A percentile compares a stretch with the other conserved stretches of the same genome.
Evolutionary conservation across 441 rosid genomes (phyloP).

Genomic region (Pelargonium cotyledonis): DNA sequence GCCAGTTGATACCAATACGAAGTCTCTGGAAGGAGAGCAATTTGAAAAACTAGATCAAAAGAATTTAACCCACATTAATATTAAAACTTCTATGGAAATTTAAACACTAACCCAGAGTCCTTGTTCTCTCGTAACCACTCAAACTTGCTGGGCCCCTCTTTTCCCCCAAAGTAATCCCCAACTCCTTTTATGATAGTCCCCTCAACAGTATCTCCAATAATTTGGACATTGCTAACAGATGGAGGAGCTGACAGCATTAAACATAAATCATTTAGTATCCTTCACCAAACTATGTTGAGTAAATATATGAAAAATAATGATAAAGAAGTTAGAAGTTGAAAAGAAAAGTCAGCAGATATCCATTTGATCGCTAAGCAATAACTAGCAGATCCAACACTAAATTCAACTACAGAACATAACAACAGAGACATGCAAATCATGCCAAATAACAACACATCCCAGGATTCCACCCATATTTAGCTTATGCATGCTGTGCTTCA

Average conservation of each 20-base stretch:
- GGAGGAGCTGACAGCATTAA: slow-evolving; percentile 77
- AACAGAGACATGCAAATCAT: background rate
- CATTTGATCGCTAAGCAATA: background rate
- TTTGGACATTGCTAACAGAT: slow-evolving; percentile 66
- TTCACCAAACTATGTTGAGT: background rate
- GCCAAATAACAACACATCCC: background rate
- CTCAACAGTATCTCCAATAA: slow-evolving; percentile 84
- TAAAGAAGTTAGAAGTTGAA: background rate
- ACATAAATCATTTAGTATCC: slow-evolving; percentile 21
- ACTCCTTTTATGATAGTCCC: slow-evolving; percentile 68
- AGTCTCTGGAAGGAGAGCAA: slow-evolving; percentile 48
- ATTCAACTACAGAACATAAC: background rate
- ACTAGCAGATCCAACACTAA: background rate
- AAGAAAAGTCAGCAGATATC: background rate
- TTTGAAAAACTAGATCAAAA: slow-evolving; percentile 5
- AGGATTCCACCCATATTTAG: background rate
- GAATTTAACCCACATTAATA: background rate
- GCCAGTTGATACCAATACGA: slow-evolving; percentile 58
- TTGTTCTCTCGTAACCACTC: slow-evolving; percentile 79
- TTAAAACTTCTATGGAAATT: background rate
- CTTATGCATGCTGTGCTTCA: background rate
- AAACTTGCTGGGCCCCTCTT: slow-evolving; percentile 98
- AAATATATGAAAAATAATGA: background rate
- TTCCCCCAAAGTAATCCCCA: slow-evolving; percentile 96
- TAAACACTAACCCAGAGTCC: slow-evolving; percentile 66